phyloP scores from a whole-genome alignment of 441 rosid genomes.

The Syzygium malaccense region DNA sequence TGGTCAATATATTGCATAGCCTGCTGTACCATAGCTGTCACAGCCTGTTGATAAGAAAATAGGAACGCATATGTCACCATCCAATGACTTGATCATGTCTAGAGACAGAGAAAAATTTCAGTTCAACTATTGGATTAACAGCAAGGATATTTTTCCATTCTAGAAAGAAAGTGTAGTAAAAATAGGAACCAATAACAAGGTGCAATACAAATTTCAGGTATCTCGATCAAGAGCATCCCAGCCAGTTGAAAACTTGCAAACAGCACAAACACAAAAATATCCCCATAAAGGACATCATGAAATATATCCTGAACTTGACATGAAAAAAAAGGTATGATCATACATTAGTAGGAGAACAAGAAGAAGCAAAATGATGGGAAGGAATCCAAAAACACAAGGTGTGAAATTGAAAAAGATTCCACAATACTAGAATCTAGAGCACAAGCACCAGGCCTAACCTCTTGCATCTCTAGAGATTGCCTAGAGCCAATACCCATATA shows the following conservation, averaged over 20 bases:
- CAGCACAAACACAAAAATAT: neutral
- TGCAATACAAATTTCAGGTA: neutral
- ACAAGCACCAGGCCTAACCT: neutral
- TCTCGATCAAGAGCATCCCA: neutral
- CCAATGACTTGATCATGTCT: neutral
- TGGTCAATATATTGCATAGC: constrained; percentile 91
- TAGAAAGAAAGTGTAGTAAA: neutral
- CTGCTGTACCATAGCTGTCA: constrained; percentile 96
- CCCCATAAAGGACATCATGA: neutral
- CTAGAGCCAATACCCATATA: neutral
- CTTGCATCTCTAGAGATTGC: neutral
- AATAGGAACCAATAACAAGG: neutral
- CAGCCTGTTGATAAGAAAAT: constrained; percentile 46
- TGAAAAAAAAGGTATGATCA: neutral
- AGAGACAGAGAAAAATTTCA: neutral
- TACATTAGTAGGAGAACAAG: neutral
- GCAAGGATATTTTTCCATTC: neutral
- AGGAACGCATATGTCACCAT: neutral
- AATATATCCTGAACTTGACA: neutral
- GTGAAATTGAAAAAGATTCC: neutral
- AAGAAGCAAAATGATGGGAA: neutral
- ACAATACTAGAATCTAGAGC: neutral
- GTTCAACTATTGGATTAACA: neutral
- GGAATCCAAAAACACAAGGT: neutral
- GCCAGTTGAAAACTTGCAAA: neutral